phyloP scores from a whole-genome alignment of 345 rosid genomes.

The Eucalyptus paniculata region DNA sequence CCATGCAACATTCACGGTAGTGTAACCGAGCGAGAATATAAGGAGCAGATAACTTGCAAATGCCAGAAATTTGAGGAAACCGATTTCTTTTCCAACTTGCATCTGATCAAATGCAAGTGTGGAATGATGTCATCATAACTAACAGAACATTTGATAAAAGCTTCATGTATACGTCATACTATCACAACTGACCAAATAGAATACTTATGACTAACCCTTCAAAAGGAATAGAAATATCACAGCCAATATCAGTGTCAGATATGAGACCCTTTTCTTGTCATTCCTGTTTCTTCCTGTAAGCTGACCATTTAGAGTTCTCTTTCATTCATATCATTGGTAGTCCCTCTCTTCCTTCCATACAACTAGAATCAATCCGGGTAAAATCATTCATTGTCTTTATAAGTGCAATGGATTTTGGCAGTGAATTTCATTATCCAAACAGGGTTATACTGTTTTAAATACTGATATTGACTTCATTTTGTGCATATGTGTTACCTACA shows the following conservation, averaged over 20 bases:
- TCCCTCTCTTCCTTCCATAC: neutral
- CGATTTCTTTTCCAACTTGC: neutral
- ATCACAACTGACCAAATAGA: neutral
- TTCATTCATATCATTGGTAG: neutral
- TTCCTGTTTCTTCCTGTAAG: neutral
- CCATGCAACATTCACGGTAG: neutral
- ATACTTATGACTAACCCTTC: neutral
- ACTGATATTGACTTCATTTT: neutral
- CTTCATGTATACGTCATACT: neutral
- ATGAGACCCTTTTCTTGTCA: neutral
- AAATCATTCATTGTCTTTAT: neutral
- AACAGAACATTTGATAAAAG: neutral
- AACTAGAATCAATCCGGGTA: neutral
- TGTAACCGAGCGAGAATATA: neutral
- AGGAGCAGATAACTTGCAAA: neutral
- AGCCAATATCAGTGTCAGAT: neutral
- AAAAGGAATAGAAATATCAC: neutral
- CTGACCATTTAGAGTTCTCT: neutral
- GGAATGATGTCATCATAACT: neutral
- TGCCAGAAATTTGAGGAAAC: neutral
- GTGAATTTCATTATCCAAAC: neutral
- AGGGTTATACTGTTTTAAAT: neutral
- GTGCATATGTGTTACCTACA: neutral
- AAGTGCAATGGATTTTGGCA: neutral
- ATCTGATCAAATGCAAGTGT: neutral